These are phyloP conservation scores for Ramaria sp. DNA, from an alignment of 768 basidiomycete species.

Conservation along the genomic window DNA sequence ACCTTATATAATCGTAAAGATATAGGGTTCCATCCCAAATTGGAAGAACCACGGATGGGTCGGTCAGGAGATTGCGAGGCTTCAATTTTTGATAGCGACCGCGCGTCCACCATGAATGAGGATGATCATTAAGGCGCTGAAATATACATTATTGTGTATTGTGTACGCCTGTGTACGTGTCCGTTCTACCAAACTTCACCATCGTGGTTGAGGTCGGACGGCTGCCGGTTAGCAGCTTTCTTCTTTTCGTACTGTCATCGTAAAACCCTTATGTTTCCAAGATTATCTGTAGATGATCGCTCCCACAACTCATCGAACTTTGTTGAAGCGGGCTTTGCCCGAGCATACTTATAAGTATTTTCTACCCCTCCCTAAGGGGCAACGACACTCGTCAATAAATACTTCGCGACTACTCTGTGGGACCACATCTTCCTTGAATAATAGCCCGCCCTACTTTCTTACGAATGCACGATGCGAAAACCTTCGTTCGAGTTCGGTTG, in stretches of 20 bases:
- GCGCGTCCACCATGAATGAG: not conserved
- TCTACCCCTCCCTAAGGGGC: not conserved
- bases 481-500: not conserved
- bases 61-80: not conserved
- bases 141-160: not conserved
- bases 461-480: not conserved
- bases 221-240: too few relatives aligned
- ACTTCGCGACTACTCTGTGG: not conserved
- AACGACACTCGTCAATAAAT: not conserved
- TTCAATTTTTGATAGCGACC: not conserved
- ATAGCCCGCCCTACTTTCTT: not conserved
- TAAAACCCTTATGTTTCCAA: not conserved
- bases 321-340: not conserved
- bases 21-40: conserved; percentile 38
- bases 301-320: not conserved
- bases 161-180: not conserved
- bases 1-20: conserved; percentile 88
- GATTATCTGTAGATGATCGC: not conserved
- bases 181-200: too few relatives aligned
- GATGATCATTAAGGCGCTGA: too few relatives aligned
- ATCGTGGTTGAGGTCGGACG: too few relatives aligned
- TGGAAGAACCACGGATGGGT: not conserved
- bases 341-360: not conserved
- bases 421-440: not conserved
- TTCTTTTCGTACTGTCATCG: too few relatives aligned